phyloP scores from a whole-genome alignment of 192 early-diverging fungal species.

The Umbelopsis sp. region DNA sequence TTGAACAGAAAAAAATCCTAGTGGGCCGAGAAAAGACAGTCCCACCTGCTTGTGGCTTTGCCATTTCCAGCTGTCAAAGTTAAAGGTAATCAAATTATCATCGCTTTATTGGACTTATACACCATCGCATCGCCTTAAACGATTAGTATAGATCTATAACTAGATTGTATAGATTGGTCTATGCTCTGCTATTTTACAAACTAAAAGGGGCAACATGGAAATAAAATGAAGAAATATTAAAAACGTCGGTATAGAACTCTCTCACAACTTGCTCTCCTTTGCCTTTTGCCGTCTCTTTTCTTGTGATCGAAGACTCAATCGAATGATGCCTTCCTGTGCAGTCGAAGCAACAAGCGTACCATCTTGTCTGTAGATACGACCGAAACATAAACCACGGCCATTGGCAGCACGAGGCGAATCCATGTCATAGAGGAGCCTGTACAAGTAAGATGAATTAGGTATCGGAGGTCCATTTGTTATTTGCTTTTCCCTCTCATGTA shows the following conservation, averaged over 20 bases:
- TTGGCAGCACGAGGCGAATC: slow-evolving; percentile 63
- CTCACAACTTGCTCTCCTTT: slow-evolving; percentile 9
- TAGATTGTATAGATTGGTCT: not conserved
- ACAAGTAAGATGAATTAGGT: not conserved
- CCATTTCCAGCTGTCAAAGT: too few relatives aligned
- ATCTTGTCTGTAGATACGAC: slow-evolving; percentile 72
- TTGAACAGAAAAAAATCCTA: not conserved
- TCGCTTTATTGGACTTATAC: too few relatives aligned
- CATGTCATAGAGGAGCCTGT: slow-evolving; percentile 71
- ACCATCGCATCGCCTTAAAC: too few relatives aligned
- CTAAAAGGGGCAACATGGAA: not conserved
- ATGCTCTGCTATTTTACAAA: not conserved
- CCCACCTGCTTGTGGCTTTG: not conserved
- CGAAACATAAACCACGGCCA: slow-evolving; percentile 73
- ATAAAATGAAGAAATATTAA: not conserved
- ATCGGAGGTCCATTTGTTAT: not conserved
- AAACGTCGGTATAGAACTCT: not conserved
- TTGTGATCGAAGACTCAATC: slow-evolving; percentile 29
- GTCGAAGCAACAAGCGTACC: slow-evolving; percentile 80
- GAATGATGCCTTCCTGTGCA: slow-evolving; percentile 82
- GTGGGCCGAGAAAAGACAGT: not conserved
- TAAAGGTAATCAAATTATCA: too few relatives aligned
- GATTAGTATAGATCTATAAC: not conserved
- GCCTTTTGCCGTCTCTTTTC: slow-evolving; percentile 18
- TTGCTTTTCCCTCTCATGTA: too few relatives aligned